A percentile compares a stretch with the other conserved stretches of the same genome.
Conservation (phyloP, 148 eudicot species). For the Pouteria glomerata region DNA sequence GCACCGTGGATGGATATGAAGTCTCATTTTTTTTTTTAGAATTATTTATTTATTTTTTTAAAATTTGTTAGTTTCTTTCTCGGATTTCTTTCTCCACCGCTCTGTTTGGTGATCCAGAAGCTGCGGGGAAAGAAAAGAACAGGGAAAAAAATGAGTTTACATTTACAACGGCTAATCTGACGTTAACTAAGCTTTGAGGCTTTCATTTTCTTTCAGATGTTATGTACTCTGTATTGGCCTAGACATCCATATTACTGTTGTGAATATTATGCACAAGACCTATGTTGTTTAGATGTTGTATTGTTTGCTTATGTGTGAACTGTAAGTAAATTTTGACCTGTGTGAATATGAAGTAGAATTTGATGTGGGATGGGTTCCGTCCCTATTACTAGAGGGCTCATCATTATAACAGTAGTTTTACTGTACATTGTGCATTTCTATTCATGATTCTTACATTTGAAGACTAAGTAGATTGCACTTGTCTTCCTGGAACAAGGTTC, state of each 20-base stretch:
- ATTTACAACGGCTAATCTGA: background rate
- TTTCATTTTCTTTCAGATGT: background rate
- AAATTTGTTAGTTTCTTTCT: no score
- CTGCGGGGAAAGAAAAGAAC: no score
- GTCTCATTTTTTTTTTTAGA: background rate
- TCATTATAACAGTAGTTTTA: background rate
- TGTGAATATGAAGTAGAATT: background rate
- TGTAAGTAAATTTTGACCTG: background rate
- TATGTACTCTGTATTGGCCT: background rate
- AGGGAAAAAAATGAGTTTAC: no score
- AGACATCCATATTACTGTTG: background rate
- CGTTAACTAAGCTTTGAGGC: no score
- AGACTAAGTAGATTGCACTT: background rate
- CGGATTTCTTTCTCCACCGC: no score
- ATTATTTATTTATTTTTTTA: no score
- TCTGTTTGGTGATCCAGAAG: background rate
- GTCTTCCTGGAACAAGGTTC: background rate
- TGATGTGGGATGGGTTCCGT: background rate
- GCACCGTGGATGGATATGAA: background rate
- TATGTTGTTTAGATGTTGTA: background rate
- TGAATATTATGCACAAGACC: no score
- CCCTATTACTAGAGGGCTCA: background rate
- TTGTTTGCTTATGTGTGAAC: background rate
- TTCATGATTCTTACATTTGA: background rate
- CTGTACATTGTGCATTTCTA: background rate